phyloP scores from a whole-genome alignment of 2,329 filamentous ascomycete genomes.

The Paraphoma sp. region DNA sequence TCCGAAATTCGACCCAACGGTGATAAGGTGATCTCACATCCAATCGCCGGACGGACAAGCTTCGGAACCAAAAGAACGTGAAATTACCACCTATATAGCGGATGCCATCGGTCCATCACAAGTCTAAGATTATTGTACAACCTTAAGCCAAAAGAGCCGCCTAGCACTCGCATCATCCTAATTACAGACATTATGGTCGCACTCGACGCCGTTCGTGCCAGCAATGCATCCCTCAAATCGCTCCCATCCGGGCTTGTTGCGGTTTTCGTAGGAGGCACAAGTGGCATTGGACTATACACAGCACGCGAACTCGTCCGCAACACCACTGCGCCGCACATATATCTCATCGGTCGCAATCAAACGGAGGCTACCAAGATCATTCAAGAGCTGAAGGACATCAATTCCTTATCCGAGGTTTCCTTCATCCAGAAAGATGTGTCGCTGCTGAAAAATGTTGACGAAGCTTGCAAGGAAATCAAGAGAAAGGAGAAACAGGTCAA shows the following conservation, averaged over 20 bases:
- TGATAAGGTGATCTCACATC: neutral
- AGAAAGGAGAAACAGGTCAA: slow-evolving; percentile 61
- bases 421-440: slow-evolving; percentile 54
- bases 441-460: slow-evolving; percentile 51
- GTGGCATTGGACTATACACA: slow-evolving; percentile 53
- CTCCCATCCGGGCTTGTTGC: slow-evolving; percentile 35
- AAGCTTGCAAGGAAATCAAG: slow-evolving; percentile 56
- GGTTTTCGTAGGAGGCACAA: slow-evolving; percentile 51
- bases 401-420: slow-evolving; percentile 43
- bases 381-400: slow-evolving; percentile 47
- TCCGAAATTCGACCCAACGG: neutral
- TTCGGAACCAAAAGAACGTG: neutral
- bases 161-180: neutral
- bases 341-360: slow-evolving; percentile 53
- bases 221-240: slow-evolving; percentile 33
- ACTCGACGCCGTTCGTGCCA: slow-evolving; percentile 28
- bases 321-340: slow-evolving; percentile 48
- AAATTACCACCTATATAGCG: neutral
- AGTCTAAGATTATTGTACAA: neutral
- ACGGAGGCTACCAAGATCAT: slow-evolving; percentile 47
- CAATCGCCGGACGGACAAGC: slow-evolving; percentile 4
- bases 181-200: slow-evolving; percentile 23
- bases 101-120: neutral
- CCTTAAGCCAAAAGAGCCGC: neutral
- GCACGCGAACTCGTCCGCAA: slow-evolving; percentile 51